A percentile compares a stretch with the other conserved stretches of the same genome.
These are phyloP conservation scores for Naganishia vaughanmartiniae DNA, from an alignment of 768 basidiomycete genomes.

Conservation along the genomic window DNA sequence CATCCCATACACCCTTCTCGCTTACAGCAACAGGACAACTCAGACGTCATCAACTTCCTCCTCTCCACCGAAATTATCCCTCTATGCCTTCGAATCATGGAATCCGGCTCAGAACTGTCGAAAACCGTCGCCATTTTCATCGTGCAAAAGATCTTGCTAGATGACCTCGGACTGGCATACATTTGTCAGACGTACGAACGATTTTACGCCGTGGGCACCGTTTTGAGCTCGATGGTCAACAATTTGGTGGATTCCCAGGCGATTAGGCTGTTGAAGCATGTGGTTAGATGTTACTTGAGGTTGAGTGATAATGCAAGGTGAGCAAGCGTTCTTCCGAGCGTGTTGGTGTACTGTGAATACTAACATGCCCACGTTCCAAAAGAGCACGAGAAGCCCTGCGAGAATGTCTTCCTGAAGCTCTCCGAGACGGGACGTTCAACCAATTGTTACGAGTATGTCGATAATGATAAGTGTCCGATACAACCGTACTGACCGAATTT, in stretches of 20 bases:
- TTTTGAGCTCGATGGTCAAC: constrained; percentile 97
- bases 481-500: not conserved
- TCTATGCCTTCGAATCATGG: constrained; percentile 98
- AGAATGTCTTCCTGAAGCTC: constrained; percentile 90
- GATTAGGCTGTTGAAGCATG: constrained; percentile 91
- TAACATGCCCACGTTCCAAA: not conserved
- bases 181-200: constrained; percentile 99
- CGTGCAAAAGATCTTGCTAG: constrained; percentile 90
- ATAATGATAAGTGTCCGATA: not conserved
- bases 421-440: constrained; percentile 89
- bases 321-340: constrained; percentile 43
- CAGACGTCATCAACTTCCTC: constrained; percentile 96
- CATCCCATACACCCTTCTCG: not conserved
- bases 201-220: constrained; percentile 98
- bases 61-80: constrained; percentile 99
- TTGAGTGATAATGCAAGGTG: constrained; percentile 93
- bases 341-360: not conserved
- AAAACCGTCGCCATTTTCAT: constrained; percentile 99
- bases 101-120: constrained; percentile 94
- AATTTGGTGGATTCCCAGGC: constrained; percentile 98
- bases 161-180: constrained; percentile 95
- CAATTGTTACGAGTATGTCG: constrained; percentile 73
- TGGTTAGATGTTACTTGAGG: constrained; percentile 92
- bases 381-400: constrained; percentile 94
- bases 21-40: constrained; percentile 94